These are phyloP conservation scores for Alternaria dauci DNA, from an alignment of 2,329 filamentous ascomycete genomes.

Conservation along the genomic window DNA sequence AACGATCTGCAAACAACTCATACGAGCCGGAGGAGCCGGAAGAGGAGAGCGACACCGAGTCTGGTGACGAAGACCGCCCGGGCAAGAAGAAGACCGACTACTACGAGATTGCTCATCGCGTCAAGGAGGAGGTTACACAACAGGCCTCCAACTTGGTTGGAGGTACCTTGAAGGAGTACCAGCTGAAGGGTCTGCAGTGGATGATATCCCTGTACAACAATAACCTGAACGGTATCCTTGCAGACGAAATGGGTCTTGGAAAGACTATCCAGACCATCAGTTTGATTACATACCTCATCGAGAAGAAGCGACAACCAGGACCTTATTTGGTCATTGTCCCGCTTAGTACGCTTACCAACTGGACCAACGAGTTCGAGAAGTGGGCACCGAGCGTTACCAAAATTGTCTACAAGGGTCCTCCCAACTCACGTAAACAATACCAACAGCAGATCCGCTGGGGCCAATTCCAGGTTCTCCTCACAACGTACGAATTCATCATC, in stretches of 20 bases:
- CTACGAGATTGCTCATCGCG: conserved; percentile 95
- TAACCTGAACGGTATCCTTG: conserved; percentile 97
- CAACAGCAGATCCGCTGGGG: conserved; percentile 95
- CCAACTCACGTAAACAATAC: conserved; percentile 84
- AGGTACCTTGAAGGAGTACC: conserved; percentile 94
- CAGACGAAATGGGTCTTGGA: conserved; percentile 99
- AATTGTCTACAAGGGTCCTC: conserved; percentile 97
- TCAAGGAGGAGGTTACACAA: conserved; percentile 87
- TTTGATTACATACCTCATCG: conserved; percentile 95
- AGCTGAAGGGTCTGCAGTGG: conserved; percentile 98
- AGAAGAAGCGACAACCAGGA: conserved; percentile 89
- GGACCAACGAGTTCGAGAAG: conserved; percentile 98
- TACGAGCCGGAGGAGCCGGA: conserved; percentile 74
- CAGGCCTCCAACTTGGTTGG: conserved; percentile 90
- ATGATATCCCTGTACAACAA: conserved; percentile 99
- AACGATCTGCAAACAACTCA: conserved; percentile 79
- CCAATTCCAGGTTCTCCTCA: conserved; percentile 93
- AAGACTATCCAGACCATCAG: conserved; percentile 99
- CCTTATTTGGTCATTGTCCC: conserved; percentile 97
- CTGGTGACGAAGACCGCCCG: conserved; percentile 71
- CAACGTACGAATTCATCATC: conserved; percentile 99
- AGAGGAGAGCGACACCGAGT: conserved; percentile 64
- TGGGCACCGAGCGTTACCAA: conserved; percentile 89
- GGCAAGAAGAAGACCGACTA: conserved; percentile 88
- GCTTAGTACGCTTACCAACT: conserved; percentile 95